These are phyloP conservation scores for Rhizopus microsporus DNA, from an alignment of 371 early-diverging fungal genomes.

Conservation along the genomic window DNA sequence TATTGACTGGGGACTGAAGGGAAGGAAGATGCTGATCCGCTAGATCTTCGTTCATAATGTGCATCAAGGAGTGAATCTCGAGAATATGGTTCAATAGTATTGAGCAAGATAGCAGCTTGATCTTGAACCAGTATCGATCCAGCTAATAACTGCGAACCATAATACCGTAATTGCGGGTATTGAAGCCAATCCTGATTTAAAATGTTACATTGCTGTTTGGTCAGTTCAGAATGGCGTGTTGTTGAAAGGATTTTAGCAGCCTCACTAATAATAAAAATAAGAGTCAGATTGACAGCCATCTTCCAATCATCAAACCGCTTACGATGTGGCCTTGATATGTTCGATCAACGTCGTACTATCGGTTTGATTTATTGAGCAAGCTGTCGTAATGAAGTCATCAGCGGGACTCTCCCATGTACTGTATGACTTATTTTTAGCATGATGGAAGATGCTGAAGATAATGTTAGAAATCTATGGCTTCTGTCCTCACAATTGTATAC, in stretches of 20 bases:
- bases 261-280: conserved; percentile 7
- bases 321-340: conserved; percentile 9
- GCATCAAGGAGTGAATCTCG: conserved; percentile 11
- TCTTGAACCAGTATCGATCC: conserved; percentile 7
- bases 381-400: conserved; percentile 3
- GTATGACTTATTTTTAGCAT: conserved; percentile 4
- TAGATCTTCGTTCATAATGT: conserved; percentile 5
- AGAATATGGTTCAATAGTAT: conserved; percentile 10
- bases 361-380: conserved; percentile 6
- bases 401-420: conserved; percentile 8
- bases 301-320: conserved; percentile 5
- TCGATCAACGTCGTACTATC: conserved; percentile 5
- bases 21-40: conserved; percentile 2
- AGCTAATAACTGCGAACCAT: conserved; percentile 1
- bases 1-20: conserved; percentile 5
- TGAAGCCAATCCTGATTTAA: conserved; percentile 6
- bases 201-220: conserved; percentile 3
- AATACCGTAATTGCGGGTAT: conserved; percentile 7
- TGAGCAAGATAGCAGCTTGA: conserved; percentile 8
- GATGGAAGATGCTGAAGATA: conserved; percentile 3
- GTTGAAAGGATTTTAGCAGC: conserved; percentile 10
- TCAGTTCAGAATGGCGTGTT: conserved; percentile 8
- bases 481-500: conserved; percentile 5
- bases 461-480: conserved; percentile 5
- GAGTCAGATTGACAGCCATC: not conserved